These are phyloP conservation scores for Botryosphaeria dothidea DNA, from an alignment of 2,329 filamentous ascomycete genomes.

Conservation along the genomic window DNA sequence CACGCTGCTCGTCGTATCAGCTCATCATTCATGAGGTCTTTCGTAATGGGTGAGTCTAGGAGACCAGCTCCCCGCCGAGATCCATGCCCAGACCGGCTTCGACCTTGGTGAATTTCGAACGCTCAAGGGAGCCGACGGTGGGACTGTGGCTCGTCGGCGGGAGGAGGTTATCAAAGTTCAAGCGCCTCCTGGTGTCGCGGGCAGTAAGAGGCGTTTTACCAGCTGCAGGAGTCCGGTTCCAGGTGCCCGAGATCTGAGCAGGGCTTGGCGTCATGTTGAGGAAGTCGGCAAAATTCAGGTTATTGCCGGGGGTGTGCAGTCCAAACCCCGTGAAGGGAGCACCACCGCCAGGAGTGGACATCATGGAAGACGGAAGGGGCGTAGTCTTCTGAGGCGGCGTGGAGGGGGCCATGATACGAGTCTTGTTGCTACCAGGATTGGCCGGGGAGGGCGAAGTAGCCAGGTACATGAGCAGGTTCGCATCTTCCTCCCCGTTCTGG, in stretches of 20 bases:
- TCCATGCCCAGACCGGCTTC: conserved; percentile 61
- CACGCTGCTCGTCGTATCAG: conserved; percentile 1
- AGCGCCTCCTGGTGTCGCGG: conserved; percentile 69
- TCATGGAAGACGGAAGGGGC: conserved; percentile 78
- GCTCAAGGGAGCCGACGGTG: conserved; percentile 30
- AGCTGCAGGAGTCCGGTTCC: conserved; percentile 62
- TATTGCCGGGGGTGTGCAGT: conserved; percentile 77
- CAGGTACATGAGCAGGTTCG: conserved; percentile 82
- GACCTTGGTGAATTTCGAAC: conserved; percentile 44
- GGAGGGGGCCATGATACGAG: conserved; percentile 53
- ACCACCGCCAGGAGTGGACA: conserved; percentile 74
- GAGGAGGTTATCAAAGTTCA: conserved; percentile 80
- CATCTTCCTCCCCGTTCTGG: conserved; percentile 75
- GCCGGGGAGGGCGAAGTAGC: conserved; percentile 90
- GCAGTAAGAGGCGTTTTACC: conserved; percentile 69
- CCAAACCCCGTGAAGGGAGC: conserved; percentile 58
- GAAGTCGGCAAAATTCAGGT: conserved; percentile 94
- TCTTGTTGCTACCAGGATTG: conserved; percentile 48
- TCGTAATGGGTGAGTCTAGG: conserved; percentile 34
- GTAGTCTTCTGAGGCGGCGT: conserved; percentile 56
- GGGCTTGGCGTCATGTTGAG: conserved; percentile 97
- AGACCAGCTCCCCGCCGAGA: conserved; percentile 64
- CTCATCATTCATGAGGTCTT: conserved; percentile 20
- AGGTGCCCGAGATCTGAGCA: conserved; percentile 71
- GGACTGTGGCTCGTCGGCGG: conserved; percentile 54